Evolutionary conservation across 2,329 filamentous ascomycete species (phyloP).

Genomic region (Claviceps monticola): DNA sequence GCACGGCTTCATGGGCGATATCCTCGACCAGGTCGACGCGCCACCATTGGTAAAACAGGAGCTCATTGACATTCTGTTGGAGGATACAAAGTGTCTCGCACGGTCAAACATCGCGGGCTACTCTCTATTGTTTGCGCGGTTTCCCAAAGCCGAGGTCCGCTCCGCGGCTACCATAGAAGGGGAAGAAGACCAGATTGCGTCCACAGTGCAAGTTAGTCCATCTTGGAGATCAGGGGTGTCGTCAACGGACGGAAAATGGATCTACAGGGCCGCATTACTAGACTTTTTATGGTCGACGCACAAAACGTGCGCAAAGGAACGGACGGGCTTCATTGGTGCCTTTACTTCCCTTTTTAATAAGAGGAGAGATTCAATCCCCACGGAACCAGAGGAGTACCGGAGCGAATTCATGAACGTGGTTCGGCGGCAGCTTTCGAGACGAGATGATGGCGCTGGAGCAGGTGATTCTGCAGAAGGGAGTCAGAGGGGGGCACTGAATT

Average conservation of each 20-base stretch:
- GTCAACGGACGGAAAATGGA: slow-evolving; percentile 49
- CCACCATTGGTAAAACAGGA: slow-evolving; percentile 38
- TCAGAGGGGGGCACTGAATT: background rate
- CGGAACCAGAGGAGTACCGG: slow-evolving; percentile 53
- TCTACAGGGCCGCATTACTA: slow-evolving; percentile 53
- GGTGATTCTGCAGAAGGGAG: background rate
- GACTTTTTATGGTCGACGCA: slow-evolving; percentile 75
- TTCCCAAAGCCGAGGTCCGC: slow-evolving; percentile 9
- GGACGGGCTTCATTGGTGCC: slow-evolving; percentile 50
- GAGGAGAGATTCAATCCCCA: slow-evolving; percentile 64
- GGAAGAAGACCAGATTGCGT: background rate
- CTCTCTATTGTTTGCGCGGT: slow-evolving; percentile 55
- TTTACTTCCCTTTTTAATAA: slow-evolving; percentile 50
- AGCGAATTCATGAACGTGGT: slow-evolving; percentile 37
- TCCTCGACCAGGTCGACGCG: slow-evolving; percentile 50
- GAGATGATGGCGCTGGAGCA: background rate
- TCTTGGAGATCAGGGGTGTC: slow-evolving; percentile 47
- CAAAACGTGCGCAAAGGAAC: slow-evolving; percentile 47
- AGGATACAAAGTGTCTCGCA: slow-evolving; percentile 50
- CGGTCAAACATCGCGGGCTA: slow-evolving; percentile 58
- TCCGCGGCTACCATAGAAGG: slow-evolving; percentile 4
- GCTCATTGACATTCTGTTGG: slow-evolving; percentile 39
- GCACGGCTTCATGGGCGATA: slow-evolving; percentile 51
- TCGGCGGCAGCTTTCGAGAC: slow-evolving; percentile 19
- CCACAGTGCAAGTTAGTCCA: slow-evolving; percentile 1